Evolutionary conservation across 192 early-diverging fungal genomes (phyloP).

Genomic region (Mortierella antarctica): DNA sequence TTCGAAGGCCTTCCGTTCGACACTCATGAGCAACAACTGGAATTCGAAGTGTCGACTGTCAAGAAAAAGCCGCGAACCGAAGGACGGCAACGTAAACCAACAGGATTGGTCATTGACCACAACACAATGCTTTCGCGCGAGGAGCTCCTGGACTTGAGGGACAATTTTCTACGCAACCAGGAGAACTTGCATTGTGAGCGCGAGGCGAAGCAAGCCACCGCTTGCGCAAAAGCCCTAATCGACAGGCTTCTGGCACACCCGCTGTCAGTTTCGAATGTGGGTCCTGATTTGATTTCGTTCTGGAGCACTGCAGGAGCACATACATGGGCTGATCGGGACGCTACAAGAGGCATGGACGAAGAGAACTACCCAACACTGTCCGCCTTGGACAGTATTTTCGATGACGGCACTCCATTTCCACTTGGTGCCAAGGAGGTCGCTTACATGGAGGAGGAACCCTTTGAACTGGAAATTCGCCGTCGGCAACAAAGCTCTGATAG

Average conservation of each 20-base stretch:
- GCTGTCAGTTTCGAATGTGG: background rate
- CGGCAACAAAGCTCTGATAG: constrained; percentile 11
- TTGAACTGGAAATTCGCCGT: constrained; percentile 7
- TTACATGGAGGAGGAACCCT: no score
- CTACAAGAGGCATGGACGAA: background rate
- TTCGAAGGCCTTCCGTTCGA: background rate
- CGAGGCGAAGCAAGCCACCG: background rate
- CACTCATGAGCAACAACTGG: background rate
- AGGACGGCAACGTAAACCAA: background rate
- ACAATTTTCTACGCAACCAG: constrained; percentile 9
- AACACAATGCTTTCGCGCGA: constrained; percentile 13
- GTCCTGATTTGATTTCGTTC: constrained; percentile 13
- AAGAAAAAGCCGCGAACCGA: background rate
- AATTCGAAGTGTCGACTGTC: background rate
- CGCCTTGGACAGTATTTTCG: background rate
- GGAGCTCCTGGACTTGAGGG: background rate
- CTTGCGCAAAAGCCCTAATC: background rate
- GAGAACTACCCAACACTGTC: background rate
- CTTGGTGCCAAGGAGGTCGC: background rate
- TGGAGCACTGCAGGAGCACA: constrained; percentile 15
- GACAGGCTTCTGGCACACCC: constrained; percentile 10
- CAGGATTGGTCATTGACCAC: constrained; percentile 7
- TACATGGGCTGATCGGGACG: background rate
- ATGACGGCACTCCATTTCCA: background rate
- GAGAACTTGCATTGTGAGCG: constrained; percentile 9